phyloP scores from a whole-genome alignment of 768 basidiomycete species.

The Amyloporia xantha region DNA sequence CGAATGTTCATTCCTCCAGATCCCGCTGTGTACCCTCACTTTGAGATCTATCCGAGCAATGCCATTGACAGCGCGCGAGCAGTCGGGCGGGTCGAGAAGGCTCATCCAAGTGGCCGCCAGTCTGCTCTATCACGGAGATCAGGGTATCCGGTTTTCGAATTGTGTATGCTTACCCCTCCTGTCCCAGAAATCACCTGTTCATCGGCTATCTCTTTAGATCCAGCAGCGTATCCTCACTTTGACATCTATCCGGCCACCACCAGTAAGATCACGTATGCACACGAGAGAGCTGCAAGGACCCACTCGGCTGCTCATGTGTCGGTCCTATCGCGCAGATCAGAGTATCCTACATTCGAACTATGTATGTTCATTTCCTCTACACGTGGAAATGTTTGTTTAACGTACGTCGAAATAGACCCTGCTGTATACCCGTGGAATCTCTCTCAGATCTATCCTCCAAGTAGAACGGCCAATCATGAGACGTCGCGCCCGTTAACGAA shows the following conservation, averaged over 20 bases:
- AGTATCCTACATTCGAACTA: constrained; percentile 23
- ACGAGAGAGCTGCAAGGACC: too few species aligned
- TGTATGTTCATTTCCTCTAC: constrained; percentile 12
- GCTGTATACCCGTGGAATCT: constrained; percentile 36
- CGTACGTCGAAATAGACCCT: constrained; percentile 24
- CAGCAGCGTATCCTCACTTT: constrained; percentile 21
- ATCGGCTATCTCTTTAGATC: constrained; percentile 10
- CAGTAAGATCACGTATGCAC: too few species aligned
- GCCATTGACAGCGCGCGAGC: too few species aligned
- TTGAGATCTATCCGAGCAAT: too few species aligned
- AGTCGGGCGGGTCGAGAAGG: too few species aligned
- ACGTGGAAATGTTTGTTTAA: too few species aligned
- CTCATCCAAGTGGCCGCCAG: too few species aligned
- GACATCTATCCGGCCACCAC: constrained; percentile 20
- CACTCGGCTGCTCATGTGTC: too few species aligned
- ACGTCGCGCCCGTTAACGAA: too few species aligned
- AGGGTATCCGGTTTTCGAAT: constrained; percentile 12
- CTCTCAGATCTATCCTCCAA: constrained; percentile 29
- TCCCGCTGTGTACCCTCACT: too few species aligned
- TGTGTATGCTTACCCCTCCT: constrained; percentile 10
- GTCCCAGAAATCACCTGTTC: background rate
- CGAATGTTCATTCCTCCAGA: too few species aligned
- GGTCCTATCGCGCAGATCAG: background rate
- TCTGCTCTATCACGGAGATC: too few species aligned
- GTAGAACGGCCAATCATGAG: background rate